Base-by-base conservation (phyloP, 2,329 filamentous ascomycete genomes). In the Pseudogymnoascus sp. region DNA sequence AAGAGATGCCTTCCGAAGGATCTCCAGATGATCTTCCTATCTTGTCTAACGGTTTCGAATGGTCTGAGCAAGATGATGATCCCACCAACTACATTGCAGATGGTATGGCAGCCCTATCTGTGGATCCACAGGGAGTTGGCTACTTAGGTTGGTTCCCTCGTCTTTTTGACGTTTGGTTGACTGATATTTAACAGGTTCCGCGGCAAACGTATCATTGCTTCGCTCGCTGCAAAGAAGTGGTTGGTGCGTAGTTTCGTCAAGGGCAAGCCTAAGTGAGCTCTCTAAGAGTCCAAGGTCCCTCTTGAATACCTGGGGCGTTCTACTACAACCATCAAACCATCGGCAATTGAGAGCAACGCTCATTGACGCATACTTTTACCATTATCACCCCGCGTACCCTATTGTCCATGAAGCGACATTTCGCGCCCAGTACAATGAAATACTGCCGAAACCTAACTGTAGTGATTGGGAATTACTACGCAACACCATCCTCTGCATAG, bases 401-500 rank as follows among this genome's bases (percentile, higher is more conserved):
- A 22, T 61, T 52, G 33, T 61, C 23, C 60, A 61, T 23, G 60
- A 61, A 58, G 60, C 60, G 5, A 61, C 33, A 9, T 61, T 61
- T 41, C 60, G 60, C n/a, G 38, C 38, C 11, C 68, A 73, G 66
- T 71, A 70, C 55, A 74, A 72, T 72, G 70, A 65, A 70, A 66
- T 73, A 16, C 68, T 72, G 23, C 67, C 71, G 5, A 68, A 69
- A 9, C 72, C 72, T 64, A 41, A 19, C 11, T 41, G 65, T 22
- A 64, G 65, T 25, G 72, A 70, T 11, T 75, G 72, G 71, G 64
- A 73, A 58, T 71, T 74, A 64, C 66, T 76, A 2, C 66, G 72
- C n/a, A 67, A 74, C 39, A 75, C 73, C 25, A 69, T 75, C 8
- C 66, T 75, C 25, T 73, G 74, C 5, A 66, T 76, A 1, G 75